Conservation (phyloP, 768 basidiomycete genomes). For the Leccinum disarticulatum region DNA sequence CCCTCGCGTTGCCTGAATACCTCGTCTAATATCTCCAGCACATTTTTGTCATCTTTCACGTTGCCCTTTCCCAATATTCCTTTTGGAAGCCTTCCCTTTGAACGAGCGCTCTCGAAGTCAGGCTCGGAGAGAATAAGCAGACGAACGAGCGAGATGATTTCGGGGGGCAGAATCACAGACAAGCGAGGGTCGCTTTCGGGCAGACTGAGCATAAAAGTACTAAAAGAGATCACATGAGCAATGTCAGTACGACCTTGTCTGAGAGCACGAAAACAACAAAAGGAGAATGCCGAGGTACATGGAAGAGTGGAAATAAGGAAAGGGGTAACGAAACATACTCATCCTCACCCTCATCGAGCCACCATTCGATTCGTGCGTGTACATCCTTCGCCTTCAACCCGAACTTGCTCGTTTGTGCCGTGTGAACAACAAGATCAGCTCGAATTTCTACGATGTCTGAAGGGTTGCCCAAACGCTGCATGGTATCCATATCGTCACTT, state of each 20-base stretch:
- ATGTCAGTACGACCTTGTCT: constrained; percentile 2
- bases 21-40: constrained; percentile 47
- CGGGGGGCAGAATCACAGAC: constrained; percentile 50
- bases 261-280: not conserved
- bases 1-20: constrained; percentile 49
- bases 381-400: constrained; percentile 15
- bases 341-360: constrained; percentile 87
- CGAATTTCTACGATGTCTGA: constrained; percentile 77
- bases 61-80: constrained; percentile 40
- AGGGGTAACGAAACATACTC: constrained; percentile 55
- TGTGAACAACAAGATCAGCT: constrained; percentile 64
- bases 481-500: constrained; percentile 19
- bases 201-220: constrained; percentile 10
- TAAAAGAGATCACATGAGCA: not conserved
- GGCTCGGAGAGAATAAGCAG: constrained; percentile 54
- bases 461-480: constrained; percentile 57
- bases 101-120: constrained; percentile 60
- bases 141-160: constrained; percentile 67
- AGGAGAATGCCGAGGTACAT: not conserved
- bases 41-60: constrained; percentile 14
- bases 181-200: constrained; percentile 48
- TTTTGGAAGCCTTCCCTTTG: constrained; percentile 74
- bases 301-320: not conserved
- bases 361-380: constrained; percentile 75
- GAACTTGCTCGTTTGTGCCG: constrained; percentile 23